Conservation (phyloP, 2,329 filamentous ascomycete species). For the Fusarium nodosum region DNA sequence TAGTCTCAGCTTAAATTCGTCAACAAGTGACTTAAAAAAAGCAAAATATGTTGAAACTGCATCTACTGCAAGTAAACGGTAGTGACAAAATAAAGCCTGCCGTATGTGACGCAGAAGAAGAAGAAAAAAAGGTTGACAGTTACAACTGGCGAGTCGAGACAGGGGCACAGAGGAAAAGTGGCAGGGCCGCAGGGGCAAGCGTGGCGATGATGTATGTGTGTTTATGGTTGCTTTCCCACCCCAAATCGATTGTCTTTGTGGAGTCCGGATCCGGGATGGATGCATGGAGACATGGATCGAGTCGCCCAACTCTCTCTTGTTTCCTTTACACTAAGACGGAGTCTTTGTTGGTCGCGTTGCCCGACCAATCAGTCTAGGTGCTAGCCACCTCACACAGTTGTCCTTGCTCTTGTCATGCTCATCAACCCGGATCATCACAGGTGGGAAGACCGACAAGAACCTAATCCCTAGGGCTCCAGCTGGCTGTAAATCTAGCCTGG, state of each 20-base stretch:
- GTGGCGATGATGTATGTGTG: conserved; percentile 54
- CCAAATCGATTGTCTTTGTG: conserved; percentile 52
- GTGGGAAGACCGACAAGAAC: conserved; percentile 34
- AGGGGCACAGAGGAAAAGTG: conserved; percentile 48
- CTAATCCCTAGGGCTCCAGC: conserved; percentile 37
- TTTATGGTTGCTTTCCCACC: conserved; percentile 52
- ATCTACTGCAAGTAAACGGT: conserved; percentile 10
- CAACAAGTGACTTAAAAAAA: conserved; percentile 27
- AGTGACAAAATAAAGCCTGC: conserved; percentile 9
- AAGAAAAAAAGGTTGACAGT: conserved; percentile 38
- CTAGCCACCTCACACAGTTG: conserved; percentile 46
- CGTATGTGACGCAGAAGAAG: conserved; percentile 38
- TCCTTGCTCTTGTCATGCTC: conserved; percentile 43
- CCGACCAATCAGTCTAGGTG: conserved; percentile 45
- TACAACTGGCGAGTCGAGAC: conserved; percentile 40
- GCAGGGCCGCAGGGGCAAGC: conserved; percentile 50
- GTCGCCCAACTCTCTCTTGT: conserved; percentile 44
- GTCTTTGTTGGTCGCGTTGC: conserved; percentile 48
- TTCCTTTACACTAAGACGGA: conserved; percentile 44
- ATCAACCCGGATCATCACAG: conserved; percentile 37
- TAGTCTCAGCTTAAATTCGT: conserved; percentile 14
- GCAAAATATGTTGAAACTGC: conserved; percentile 24
- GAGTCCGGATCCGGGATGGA: conserved; percentile 55
- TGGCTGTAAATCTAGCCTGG: conserved; percentile 38
- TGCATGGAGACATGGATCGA: conserved; percentile 47